These are phyloP conservation scores for Fusarium nisikadoi DNA, from an alignment of 2,329 filamentous ascomycete species.

Conservation along the genomic window DNA sequence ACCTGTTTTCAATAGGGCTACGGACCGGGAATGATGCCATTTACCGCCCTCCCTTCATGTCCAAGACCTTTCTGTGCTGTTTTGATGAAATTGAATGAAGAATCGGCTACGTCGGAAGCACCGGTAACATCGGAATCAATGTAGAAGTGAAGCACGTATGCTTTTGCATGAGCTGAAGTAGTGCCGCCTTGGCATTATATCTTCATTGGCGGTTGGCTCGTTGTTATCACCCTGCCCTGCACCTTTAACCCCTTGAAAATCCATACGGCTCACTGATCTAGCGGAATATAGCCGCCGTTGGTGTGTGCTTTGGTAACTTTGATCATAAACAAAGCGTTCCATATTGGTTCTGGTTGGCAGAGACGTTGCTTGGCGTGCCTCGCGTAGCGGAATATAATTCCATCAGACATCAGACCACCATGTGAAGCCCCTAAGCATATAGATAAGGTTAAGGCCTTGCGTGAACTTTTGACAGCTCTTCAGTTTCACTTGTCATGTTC, in stretches of 20 bases:
- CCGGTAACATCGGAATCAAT: not conserved
- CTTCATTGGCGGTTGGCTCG: not conserved
- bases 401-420: not conserved
- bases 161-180: not conserved
- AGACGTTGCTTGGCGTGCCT: not conserved
- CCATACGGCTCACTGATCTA: no score
- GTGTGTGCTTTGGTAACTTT: not conserved
- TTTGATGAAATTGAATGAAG: not conserved
- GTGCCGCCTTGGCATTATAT: not conserved
- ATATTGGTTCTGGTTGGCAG: not conserved
- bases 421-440: not conserved
- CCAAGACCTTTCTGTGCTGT: not conserved
- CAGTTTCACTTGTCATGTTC: rapidly evolving
- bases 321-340: no score
- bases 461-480: rapidly evolving
- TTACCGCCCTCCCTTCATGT: not conserved
- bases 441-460: not conserved
- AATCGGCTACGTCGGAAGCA: not conserved
- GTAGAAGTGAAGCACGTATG: not conserved
- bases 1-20: no score
- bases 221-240: not conserved
- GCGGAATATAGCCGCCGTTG: rapidly evolving
- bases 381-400: not conserved
- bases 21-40: no score
- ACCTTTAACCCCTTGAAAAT: rapidly evolving